Evolutionary conservation across 2,329 filamentous ascomycete genomes (phyloP), one percentile per base, ranked within the genome.

Genomic region (Amphichorda felina): DNA sequence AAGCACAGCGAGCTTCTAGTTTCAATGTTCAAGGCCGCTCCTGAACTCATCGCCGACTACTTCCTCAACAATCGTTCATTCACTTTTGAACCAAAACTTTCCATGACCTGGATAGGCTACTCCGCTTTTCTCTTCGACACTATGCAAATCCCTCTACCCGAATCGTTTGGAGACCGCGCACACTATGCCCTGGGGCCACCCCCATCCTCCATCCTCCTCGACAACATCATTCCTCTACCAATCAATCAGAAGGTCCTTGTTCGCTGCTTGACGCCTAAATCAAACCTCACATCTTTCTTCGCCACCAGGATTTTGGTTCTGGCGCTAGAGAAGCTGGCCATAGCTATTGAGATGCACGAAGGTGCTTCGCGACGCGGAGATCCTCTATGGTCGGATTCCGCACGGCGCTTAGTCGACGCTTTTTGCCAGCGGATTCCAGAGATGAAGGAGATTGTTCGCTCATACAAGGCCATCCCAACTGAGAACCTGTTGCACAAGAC

Each of bases 101-200:
- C 87, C 3, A 79, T 87, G 30, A 91, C 87, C 0, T 98, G 91
- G 91, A 83, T 96, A 45, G 88, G 89, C 29, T 94, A 93, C 52
- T 86, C 87, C 0, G 78, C 87, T 0, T 85, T 96, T 42, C 61
- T 98, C 5, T 94, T 93, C 56, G 82, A 82, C 41, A 75, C 79
- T 1, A 76, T 95, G 31, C 72, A 80, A 38, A 63, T 93, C 25
- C 75, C 79, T 2, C 64, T 94, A 2, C 88, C 88, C 2, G 52
- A 63, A 18, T 72, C 72, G 40, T 85, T 89, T 50, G 86, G 86
- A 10, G 74, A 78, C 45, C 66, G 66, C 28, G 67, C 72, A 10
- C 66, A 65, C 29, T 80, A 75, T 42, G 45, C 53, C 29, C 74
- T 77, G 17, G 62, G 79, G 11, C 88, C 91, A 21, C 89, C 91